Conservation (phyloP, 2,329 filamentous ascomycete genomes). For the Colletotrichum filicis region DNA sequence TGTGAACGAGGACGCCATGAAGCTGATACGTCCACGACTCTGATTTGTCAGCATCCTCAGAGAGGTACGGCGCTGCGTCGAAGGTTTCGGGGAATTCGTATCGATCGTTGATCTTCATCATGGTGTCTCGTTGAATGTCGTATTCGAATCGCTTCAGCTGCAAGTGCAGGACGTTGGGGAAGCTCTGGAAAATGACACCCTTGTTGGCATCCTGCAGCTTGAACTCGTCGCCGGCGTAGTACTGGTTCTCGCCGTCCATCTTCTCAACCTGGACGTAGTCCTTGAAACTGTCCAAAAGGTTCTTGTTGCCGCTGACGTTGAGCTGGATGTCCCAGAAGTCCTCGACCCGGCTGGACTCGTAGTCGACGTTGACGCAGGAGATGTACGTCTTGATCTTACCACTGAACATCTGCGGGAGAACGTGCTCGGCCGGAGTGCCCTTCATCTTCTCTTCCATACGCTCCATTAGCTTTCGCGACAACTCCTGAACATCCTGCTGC, state of each 20-base stretch:
- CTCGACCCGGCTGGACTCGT: slow-evolving; percentile 93
- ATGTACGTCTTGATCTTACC: slow-evolving; percentile 99
- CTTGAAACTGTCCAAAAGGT: slow-evolving; percentile 91
- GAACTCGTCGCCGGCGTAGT: slow-evolving; percentile 89
- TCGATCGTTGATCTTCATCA: slow-evolving; percentile 98
- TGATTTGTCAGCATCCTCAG: slow-evolving; percentile 85
- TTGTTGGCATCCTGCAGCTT: slow-evolving; percentile 97
- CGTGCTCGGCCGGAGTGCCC: slow-evolving; percentile 89
- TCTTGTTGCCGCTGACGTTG: slow-evolving; percentile 94
- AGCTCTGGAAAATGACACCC: slow-evolving; percentile 95
- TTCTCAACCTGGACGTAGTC: slow-evolving; percentile 98
- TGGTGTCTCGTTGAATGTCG: slow-evolving; percentile 93
- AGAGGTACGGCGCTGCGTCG: slow-evolving; percentile 87
- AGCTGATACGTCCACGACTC: slow-evolving; percentile 93
- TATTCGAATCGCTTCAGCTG: slow-evolving; percentile 99
- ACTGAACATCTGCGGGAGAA: slow-evolving; percentile 90
- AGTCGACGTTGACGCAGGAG: slow-evolving; percentile 97
- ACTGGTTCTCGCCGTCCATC: slow-evolving; percentile 98
- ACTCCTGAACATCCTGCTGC: slow-evolving; percentile 97
- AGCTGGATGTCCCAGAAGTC: slow-evolving; percentile 99
- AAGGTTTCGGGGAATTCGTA: slow-evolving; percentile 90
- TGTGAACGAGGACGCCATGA: slow-evolving; percentile 95
- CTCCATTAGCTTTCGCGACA: slow-evolving; percentile 97
- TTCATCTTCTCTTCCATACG: slow-evolving; percentile 98
- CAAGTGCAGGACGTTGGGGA: slow-evolving; percentile 92